Evolutionary conservation across 106 monocot species (phyloP), one percentile per base, ranked within the genome.

Genomic region (Triglochin maritima): DNA sequence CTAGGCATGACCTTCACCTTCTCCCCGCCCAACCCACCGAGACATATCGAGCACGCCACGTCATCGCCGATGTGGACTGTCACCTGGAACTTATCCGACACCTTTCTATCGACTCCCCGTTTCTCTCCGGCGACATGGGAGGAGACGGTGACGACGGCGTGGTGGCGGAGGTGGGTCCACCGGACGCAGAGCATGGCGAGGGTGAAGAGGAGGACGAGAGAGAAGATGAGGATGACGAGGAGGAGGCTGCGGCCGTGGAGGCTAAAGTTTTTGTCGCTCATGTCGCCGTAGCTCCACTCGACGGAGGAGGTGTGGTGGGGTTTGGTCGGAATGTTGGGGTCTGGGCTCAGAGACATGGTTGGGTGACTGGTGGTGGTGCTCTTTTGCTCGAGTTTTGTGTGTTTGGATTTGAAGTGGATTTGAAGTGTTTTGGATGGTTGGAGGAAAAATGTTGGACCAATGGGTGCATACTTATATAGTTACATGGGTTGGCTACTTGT

Each of bases 1-100:
- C 61, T 64, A 2, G 79, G 84, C 71, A 89, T 65, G 63, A 76
- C 68, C 68, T 77, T 79, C 44, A 82, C 84, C 80, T 89, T 89
- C 69, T 73, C 78, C 13, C 82, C 89, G 9, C 6, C 57, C 16
- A 89, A 11, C 43, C 13, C 53, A 16, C 62, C 66, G 53, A 89
- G 62, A 50, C 89, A 89, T 50, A 89, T 89, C 3, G 89, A 77
- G 76, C 89, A 89, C 70, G 50, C 44, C 51, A 11, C 66, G 13
- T 55, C 47, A n/a, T 55, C 68, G 8, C 41, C 52, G 9, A 42
- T 42, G 11, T 67, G 60, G 9, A 29, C 66, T 14, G 3, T 42
- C 43, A 57, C 59, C 13, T 59, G 41, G 4, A 61, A 29, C 50
- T 43, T 50, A 42, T 60, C 68, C 16, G 73, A 66, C 42, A 74